Base-by-base conservation (phyloP, 345 rosid species). In the Hibiscus mutabilis region DNA sequence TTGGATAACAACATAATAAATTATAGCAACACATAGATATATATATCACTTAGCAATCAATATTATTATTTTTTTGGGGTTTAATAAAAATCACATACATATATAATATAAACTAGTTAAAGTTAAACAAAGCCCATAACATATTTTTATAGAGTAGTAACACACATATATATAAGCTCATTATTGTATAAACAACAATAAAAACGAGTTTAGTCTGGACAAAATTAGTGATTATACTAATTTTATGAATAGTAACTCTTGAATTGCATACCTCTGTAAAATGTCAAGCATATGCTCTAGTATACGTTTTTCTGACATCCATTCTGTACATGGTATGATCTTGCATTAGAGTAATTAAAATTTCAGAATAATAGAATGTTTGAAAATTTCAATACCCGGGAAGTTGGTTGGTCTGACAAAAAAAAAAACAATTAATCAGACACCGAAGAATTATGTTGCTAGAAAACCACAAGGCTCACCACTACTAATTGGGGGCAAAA, bases 191-290 rank as follows among this genome's bases (percentile, higher is more conserved):
- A n/a, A n/a, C n/a, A n/a, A n/a, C n/a, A n/a, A n/a, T n/a, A n/a
- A n/a, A n/a, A n/a, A n/a, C n/a, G n/a, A n/a, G n/a, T n/a, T n/a
- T n/a, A n/a, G n/a, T n/a, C n/a, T n/a, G n/a, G n/a, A n/a, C n/a
- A n/a, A n/a, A n/a, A n/a, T n/a, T n/a, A n/a, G n/a, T n/a, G n/a
- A n/a, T n/a, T n/a, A n/a, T n/a, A n/a, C n/a, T n/a, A n/a, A n/a
- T 58, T 11, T 24, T 8, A 29, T 29, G 33, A n/a, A 71, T 53
- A 16, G 66, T 24, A 11, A 53, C 63, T 18, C 52, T 6, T 56
- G n/a, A 59, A 5, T 33, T 15, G 40, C 25, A 27, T 65, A 89
- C 94, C 89, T 87, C 73, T 89, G 94, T 51, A 89, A 75, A 47
- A 80, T 60, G 68, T 89, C 86, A 10, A 89, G 71, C 24, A 85